Percentiles rank a stretch among this genome's conserved stretches.
phyloP scores from a whole-genome alignment of 129 eudicot species.

The Erigeron canadensis region DNA sequence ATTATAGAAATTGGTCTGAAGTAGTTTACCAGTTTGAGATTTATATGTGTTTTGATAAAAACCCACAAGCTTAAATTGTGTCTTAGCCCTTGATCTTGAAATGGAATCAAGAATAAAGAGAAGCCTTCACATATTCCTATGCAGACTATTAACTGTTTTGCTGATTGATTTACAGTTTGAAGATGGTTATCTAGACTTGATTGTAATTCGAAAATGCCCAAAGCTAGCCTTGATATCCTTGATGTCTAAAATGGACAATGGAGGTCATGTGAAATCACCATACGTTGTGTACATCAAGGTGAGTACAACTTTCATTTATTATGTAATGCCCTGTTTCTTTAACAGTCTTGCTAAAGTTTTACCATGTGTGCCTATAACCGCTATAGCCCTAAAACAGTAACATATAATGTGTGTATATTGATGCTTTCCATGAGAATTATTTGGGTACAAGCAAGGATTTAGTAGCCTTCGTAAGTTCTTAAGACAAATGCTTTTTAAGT shows the following conservation, averaged over 20 bases:
- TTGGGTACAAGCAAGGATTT: background rate
- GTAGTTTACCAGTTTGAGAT: background rate
- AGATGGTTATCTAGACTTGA: conserved; percentile 85
- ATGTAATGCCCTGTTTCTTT: background rate
- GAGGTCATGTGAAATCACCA: conserved; percentile 84
- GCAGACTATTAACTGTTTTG: background rate
- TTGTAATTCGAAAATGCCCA: conserved; percentile 61
- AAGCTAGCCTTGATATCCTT: conserved; percentile 60
- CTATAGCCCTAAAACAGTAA: background rate
- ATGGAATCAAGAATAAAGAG: background rate
- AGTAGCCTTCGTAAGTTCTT: background rate
- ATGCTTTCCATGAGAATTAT: background rate
- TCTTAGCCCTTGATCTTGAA: background rate
- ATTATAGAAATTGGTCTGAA: background rate
- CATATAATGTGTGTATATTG: background rate
- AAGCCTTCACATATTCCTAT: background rate
- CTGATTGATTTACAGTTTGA: conserved; percentile 64
- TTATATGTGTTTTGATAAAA: background rate
- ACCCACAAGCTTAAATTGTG: background rate
- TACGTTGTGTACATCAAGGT: conserved; percentile 74
- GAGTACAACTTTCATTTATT: conserved; percentile 13
- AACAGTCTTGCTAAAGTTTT: background rate
- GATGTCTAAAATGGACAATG: conserved; percentile 65
- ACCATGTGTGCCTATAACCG: background rate
- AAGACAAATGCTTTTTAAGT: background rate